A percentile compares a stretch with the other conserved stretches of the same genome.
Evolutionary conservation across 805 yeast species (phyloP).

Genomic region (Ogataea nakhonphanomensis): DNA sequence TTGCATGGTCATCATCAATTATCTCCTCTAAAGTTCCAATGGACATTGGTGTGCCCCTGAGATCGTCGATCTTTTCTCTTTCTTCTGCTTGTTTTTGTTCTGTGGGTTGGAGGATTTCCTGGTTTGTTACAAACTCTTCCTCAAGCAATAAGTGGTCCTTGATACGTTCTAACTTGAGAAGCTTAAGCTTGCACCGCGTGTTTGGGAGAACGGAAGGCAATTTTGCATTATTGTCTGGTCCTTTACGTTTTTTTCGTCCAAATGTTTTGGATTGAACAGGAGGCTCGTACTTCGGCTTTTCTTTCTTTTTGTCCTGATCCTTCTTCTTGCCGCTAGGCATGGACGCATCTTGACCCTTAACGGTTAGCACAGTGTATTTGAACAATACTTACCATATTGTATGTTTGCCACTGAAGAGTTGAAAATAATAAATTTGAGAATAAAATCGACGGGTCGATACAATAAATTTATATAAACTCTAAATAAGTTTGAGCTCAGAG

Average conservation of each 20-base stretch:
- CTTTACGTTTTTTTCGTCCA: constrained; percentile 90
- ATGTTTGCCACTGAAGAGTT: constrained; percentile 11
- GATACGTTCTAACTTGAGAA: constrained; percentile 90
- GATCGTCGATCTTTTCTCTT: constrained; percentile 88
- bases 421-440: constrained; percentile 3
- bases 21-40: constrained; percentile 96
- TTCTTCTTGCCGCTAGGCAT: constrained; percentile 34
- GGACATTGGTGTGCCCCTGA: constrained; percentile 95
- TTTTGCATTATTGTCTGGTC: constrained; percentile 70
- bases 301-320: constrained; percentile 50
- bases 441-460: constrained; percentile 5
- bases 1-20: constrained; percentile 98
- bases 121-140: constrained; percentile 93
- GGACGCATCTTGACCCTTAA: constrained; percentile 35
- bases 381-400: constrained; percentile 17
- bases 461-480: background rate
- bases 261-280: constrained; percentile 87
- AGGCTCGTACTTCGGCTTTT: constrained; percentile 97
- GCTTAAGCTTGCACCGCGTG: constrained; percentile 88
- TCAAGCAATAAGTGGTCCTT: constrained; percentile 93
- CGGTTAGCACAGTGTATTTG: constrained; percentile 9
- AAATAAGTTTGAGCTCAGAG: constrained; percentile 12
- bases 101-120: constrained; percentile 91
- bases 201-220: constrained; percentile 87
- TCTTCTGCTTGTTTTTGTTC: constrained; percentile 97